A percentile compares a stretch with the other conserved stretches of the same genome.
These are phyloP conservation scores for Fraxinus quadrangulata DNA, from an alignment of 257 asterid species.

Conservation along the genomic window DNA sequence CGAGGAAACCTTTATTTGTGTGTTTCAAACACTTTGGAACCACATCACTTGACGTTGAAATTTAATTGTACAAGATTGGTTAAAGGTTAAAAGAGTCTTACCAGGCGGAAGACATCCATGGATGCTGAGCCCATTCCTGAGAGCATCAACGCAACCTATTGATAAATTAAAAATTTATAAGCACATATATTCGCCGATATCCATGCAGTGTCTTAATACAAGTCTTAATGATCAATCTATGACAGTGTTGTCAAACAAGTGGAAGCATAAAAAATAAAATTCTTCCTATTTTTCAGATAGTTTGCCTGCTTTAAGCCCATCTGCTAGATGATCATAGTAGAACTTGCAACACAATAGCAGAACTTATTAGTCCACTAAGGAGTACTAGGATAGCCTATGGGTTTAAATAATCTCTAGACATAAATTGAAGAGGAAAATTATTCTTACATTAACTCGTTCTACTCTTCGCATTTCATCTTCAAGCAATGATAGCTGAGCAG, in stretches of 20 bases:
- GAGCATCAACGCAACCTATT: conserved; percentile 91
- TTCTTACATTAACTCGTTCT: conserved; percentile 92
- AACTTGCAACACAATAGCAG: background rate
- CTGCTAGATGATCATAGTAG: background rate
- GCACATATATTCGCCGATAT: conserved; percentile 5
- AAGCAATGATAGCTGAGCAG: conserved; percentile 89
- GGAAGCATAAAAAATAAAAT: background rate
- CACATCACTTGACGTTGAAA: background rate
- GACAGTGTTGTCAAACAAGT: background rate
- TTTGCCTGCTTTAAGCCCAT: background rate
- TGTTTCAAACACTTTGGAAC: background rate
- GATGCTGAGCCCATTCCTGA: conserved; percentile 95
- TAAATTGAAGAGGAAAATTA: conserved; percentile 7
- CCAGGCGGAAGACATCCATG: conserved; percentile 86
- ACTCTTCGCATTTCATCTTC: conserved; percentile 99
- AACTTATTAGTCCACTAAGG: background rate
- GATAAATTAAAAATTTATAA: conserved; percentile 19
- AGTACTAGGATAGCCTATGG: background rate
- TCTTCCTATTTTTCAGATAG: background rate
- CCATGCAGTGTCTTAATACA: conserved; percentile 6
- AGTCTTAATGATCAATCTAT: background rate
- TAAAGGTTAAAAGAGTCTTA: conserved; percentile 28
- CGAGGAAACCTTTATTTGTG: background rate
- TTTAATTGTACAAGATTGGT: background rate
- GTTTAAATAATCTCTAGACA: background rate